A percentile compares a stretch with the other conserved stretches of the same genome.
Conservation (phyloP, 805 yeast species). For the Hanseniaspora taiwanica region DNA sequence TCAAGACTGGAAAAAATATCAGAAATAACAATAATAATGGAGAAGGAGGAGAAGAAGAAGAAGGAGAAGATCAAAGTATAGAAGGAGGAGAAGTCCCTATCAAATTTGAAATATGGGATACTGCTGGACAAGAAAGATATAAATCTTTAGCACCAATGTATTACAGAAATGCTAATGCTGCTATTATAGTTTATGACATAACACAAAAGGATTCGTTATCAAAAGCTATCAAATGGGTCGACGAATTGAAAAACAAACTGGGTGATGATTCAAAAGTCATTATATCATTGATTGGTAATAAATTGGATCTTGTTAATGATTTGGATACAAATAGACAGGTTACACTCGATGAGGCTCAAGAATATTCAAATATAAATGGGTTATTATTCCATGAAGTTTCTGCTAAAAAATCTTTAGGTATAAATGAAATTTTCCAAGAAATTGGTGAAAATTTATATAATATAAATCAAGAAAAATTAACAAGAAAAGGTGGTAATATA, state of each 20-base stretch:
- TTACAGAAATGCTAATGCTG: slow-evolving; percentile 68
- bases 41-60: slow-evolving; percentile 4
- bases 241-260: slow-evolving; percentile 80
- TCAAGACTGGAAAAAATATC: slow-evolving; percentile 9
- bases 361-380: slow-evolving; percentile 41
- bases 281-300: slow-evolving; percentile 82
- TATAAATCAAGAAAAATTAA: slow-evolving; percentile 12
- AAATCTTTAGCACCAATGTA: slow-evolving; percentile 76
- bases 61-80: not conserved
- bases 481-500: slow-evolving; percentile 6
- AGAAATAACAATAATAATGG: slow-evolving; percentile 5
- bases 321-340: slow-evolving; percentile 26
- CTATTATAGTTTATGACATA: slow-evolving; percentile 79
- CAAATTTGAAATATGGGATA: slow-evolving; percentile 75
- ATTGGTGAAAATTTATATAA: slow-evolving; percentile 34
- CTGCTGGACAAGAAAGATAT: slow-evolving; percentile 91
- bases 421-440: slow-evolving; percentile 33
- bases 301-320: slow-evolving; percentile 41
- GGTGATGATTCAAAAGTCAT: slow-evolving; percentile 45
- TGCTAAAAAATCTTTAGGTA: slow-evolving; percentile 44
- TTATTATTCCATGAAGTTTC: slow-evolving; percentile 40
- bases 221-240: slow-evolving; percentile 82
- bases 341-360: slow-evolving; percentile 31
- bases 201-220: slow-evolving; percentile 57
- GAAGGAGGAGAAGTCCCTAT: slow-evolving; percentile 19